Evolutionary conservation across 2,329 filamentous ascomycete species (phyloP).

Genomic region (Didymellaceae sp.): DNA sequence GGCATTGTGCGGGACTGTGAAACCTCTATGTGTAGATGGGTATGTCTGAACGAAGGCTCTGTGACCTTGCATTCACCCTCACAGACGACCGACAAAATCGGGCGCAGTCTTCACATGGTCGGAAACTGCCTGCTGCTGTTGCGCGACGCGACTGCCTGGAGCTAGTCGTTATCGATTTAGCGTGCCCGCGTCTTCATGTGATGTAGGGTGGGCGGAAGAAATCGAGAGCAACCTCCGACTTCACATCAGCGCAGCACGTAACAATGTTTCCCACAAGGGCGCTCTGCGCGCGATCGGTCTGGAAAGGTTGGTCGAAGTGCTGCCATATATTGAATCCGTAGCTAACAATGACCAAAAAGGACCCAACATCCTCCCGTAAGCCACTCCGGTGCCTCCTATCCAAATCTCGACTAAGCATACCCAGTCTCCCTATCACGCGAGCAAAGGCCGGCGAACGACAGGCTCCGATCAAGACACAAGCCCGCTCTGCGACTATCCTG

Average conservation of each 20-base stretch:
- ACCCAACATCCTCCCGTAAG: slow-evolving; percentile 74
- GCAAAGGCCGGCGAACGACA: slow-evolving; percentile 67
- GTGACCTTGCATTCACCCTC: neutral
- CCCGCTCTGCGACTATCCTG: slow-evolving; percentile 85
- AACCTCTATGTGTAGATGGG: neutral
- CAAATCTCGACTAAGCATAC: slow-evolving; percentile 29
- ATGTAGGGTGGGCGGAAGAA: slow-evolving; percentile 24
- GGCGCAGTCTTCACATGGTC: neutral
- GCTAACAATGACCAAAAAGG: slow-evolving; percentile 52
- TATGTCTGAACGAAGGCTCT: neutral
- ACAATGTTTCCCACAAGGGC: slow-evolving; percentile 73
- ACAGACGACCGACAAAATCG: neutral
- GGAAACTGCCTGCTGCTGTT: neutral
- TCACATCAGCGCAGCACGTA: slow-evolving; percentile 34
- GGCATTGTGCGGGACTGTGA: slow-evolving; percentile 31
- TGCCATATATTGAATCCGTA: neutral
- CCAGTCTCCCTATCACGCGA: slow-evolving; percentile 68
- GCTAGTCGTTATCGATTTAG: slow-evolving; percentile 27
- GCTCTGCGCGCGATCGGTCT: slow-evolving; percentile 74
- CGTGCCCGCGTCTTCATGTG: slow-evolving; percentile 36
- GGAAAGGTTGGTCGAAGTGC: slow-evolving; percentile 72
- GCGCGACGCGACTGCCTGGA: slow-evolving; percentile 41
- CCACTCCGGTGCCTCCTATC: slow-evolving; percentile 25
- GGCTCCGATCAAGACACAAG: slow-evolving; percentile 82
- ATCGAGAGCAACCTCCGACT: slow-evolving; percentile 33